phyloP scores from a whole-genome alignment of 148 eudicot species.

The Amaranthus cruentus region DNA sequence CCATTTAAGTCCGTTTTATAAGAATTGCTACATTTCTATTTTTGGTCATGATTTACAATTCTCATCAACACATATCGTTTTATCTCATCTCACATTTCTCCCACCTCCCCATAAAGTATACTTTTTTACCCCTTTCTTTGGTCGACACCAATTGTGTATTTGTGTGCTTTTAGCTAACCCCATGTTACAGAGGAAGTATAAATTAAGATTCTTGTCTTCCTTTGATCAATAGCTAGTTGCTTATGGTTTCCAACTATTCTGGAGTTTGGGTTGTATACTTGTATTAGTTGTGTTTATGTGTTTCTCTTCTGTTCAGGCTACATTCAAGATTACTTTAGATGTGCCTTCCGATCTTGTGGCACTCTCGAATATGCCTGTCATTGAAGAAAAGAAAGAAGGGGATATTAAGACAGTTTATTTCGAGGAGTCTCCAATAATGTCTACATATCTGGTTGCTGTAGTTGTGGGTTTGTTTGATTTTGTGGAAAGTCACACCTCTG shows the following conservation, averaged over 20 bases:
- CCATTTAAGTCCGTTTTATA: too few species aligned
- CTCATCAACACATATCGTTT: too few species aligned
- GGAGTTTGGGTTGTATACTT: background rate
- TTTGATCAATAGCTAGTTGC: background rate
- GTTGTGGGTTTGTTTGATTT: conserved; percentile 90
- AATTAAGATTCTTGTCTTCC: background rate
- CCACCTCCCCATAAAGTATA: too few species aligned
- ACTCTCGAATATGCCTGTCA: conserved; percentile 94
- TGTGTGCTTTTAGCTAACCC: too few species aligned
- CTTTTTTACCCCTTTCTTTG: too few species aligned
- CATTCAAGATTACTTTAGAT: conserved; percentile 80
- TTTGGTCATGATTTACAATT: too few species aligned
- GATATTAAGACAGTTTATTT: conserved; percentile 61
- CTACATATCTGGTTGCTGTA: conserved; percentile 86
- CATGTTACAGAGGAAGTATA: too few species aligned
- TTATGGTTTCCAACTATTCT: background rate
- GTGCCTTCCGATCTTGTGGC: conserved; percentile 83
- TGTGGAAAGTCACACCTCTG: conserved; percentile 78
- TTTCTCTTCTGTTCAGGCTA: conserved; percentile 50
- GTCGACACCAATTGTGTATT: too few species aligned
- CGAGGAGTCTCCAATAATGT: conserved; percentile 93
- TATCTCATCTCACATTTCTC: too few species aligned
- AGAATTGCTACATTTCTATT: too few species aligned
- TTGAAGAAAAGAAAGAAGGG: conserved; percentile 63
- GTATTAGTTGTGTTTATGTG: background rate